Base-by-base conservation (phyloP, 768 basidiomycete species). In the Suillus alpinus region DNA sequence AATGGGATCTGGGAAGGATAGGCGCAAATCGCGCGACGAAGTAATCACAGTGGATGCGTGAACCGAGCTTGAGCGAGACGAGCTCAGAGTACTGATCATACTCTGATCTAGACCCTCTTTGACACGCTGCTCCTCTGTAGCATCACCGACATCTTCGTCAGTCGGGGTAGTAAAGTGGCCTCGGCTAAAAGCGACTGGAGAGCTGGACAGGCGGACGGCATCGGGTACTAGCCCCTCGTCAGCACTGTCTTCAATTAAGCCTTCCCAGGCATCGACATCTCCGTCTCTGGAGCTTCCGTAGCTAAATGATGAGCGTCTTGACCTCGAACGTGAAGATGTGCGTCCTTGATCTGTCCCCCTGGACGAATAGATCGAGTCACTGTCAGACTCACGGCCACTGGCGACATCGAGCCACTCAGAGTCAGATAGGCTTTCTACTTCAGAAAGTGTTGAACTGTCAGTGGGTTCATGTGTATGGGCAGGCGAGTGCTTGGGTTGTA, bases 331-430 rank as follows among this genome's bases (percentile, higher is more conserved):
- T 46, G 81, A 83, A 43, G 71, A 70, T 18, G 64, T 71, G 62
- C 82, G 82, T 68, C 86, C 86, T 71, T 76, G 85, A 80, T 88
- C 87, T 69, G 82, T 84, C 70, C 81, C 84, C 63, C 79, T 77
- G 64, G 85, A 66, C 3, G 72, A 85, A 65, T 77, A 82, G 70
- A 86, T 73, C 59, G 88, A 89, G 68, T 88, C 87, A 71, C 84
- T 85, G 68, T 88, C 88, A 39, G 88, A 89, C 58, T 85, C 85
- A 39, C 64, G 66, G 66, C 83, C 83, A 68, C 85, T 86, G 34
- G 87, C 77, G 65, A 92, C 81, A 68, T 92, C 90, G 68, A 90
- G 86, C 91, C 91, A 92, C 73, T 92, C 91, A 34, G 88, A 90
- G 77, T 92, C 91, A 41, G 89, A 92, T 63, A 84, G 73, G 63